phyloP scores from a whole-genome alignment of 805 yeast genomes.

The Lipomyces yamadae region DNA sequence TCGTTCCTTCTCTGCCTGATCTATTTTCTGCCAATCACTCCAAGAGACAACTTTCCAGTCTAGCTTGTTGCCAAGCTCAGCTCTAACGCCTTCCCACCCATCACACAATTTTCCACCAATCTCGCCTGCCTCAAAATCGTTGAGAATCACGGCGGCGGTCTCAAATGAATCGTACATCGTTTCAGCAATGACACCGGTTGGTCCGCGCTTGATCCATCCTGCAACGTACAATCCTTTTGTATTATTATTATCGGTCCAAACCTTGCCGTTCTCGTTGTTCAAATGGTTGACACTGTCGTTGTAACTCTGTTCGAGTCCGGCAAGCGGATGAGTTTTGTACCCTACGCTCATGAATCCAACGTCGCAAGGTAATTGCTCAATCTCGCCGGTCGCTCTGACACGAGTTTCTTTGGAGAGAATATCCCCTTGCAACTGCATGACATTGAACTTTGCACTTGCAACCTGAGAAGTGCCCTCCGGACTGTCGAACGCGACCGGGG shows the following conservation, averaged over 20 bases:
- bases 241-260: conserved; percentile 27
- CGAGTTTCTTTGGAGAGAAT: conserved; percentile 53
- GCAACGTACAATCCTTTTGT: conserved; percentile 67
- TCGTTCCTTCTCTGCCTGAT: conserved; percentile 55
- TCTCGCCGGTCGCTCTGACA: conserved; percentile 49
- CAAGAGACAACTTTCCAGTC: conserved; percentile 54
- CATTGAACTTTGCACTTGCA: conserved; percentile 40
- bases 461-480: not conserved
- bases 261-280: conserved; percentile 27
- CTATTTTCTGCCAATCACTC: conserved; percentile 69
- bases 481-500: conserved; percentile 60
- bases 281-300: conserved; percentile 52
- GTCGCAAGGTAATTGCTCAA: conserved; percentile 53
- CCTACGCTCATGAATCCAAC: conserved; percentile 83
- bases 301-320: conserved; percentile 57
- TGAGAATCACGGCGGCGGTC: conserved; percentile 67
- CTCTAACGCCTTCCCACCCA: conserved; percentile 46
- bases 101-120: conserved; percentile 10
- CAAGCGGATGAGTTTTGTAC: conserved; percentile 68
- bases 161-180: conserved; percentile 85
- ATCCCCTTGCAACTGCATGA: conserved; percentile 49
- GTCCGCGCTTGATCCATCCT: conserved; percentile 91
- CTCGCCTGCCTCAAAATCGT: conserved; percentile 50
- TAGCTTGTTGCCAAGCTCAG: conserved; percentile 15
- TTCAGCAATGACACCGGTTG: conserved; percentile 87